Conservation (phyloP, 768 basidiomycete species). For the Auriscalpium vulgare region DNA sequence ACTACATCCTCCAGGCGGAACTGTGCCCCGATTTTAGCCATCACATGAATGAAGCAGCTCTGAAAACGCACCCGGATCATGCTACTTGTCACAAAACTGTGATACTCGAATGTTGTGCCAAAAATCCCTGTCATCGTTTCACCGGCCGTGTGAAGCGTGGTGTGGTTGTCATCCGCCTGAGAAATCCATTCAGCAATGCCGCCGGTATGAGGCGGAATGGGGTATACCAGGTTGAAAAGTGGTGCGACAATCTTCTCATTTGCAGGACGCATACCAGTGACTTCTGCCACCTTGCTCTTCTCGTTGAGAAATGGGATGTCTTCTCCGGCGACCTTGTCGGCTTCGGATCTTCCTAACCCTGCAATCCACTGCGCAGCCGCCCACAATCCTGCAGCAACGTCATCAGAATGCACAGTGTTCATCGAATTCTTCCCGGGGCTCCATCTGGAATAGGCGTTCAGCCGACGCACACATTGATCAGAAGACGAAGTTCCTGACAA, state of each 20-base stretch:
- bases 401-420: slow-evolving; percentile 71
- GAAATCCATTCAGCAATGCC: neutral
- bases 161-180: slow-evolving; percentile 71
- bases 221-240: slow-evolving; percentile 70
- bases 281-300: slow-evolving; percentile 55
- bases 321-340: slow-evolving; percentile 59
- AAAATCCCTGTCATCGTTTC: slow-evolving; percentile 63
- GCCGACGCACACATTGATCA: neutral
- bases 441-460: slow-evolving; percentile 42
- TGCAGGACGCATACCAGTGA: slow-evolving; percentile 52
- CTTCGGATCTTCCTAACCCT: slow-evolving; percentile 52
- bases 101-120: slow-evolving; percentile 75
- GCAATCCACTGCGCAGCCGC: slow-evolving; percentile 73
- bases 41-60: neutral
- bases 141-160: slow-evolving; percentile 59
- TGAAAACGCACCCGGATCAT: slow-evolving; percentile 51
- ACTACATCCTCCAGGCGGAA: slow-evolving; percentile 60
- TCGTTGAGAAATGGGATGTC: slow-evolving; percentile 61
- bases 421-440: slow-evolving; percentile 69
- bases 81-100: slow-evolving; percentile 60
- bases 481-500: slow-evolving; percentile 39
- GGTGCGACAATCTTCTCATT: slow-evolving; percentile 59
- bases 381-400: slow-evolving; percentile 73
- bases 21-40: slow-evolving; percentile 25
- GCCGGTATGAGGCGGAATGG: neutral